Evolutionary conservation across 768 basidiomycete species (phyloP).

Genomic region (Leucosporidium creatinivorum): DNA sequence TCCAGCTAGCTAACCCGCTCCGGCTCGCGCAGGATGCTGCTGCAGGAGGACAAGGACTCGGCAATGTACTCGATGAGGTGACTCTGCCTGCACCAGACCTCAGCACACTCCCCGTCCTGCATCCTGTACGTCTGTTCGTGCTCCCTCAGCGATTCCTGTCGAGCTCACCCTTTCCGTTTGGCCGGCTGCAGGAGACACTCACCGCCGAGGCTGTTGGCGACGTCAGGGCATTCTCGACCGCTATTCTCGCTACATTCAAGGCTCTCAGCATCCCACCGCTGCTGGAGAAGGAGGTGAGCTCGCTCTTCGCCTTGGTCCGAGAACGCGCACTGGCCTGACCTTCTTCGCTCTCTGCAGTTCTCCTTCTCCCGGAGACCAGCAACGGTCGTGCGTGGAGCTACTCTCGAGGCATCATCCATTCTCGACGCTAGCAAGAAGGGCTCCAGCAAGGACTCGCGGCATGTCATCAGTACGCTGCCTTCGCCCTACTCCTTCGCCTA

Average conservation of each 20-base stretch:
- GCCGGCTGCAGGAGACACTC: conserved; percentile 10
- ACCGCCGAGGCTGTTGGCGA: conserved; percentile 7
- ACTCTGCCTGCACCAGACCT: conserved; percentile 21
- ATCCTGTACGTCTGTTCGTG: conserved; percentile 9
- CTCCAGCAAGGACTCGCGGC: conserved; percentile 13
- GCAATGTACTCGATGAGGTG: conserved; percentile 19
- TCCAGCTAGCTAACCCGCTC: not conserved
- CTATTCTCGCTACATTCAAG: conserved; percentile 20
- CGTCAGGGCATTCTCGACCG: conserved; percentile 12
- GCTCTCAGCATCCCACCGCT: conserved; percentile 9
- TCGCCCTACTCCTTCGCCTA: not conserved
- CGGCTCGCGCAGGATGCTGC: not conserved
- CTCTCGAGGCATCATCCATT: conserved; percentile 1
- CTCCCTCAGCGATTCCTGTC: not conserved
- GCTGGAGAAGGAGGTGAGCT: conserved; percentile 11
- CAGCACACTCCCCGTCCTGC: not conserved
- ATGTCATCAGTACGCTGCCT: conserved; percentile 15
- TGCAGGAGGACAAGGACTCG: not conserved
- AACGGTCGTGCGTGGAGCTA: conserved; percentile 16
- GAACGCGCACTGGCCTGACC: not conserved
- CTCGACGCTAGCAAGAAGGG: conserved; percentile 13
- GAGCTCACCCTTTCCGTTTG: not conserved
- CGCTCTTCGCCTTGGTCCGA: not conserved
- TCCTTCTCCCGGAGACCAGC: conserved; percentile 15
- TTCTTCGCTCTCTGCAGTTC: not conserved